Conservation (phyloP, 148 eudicot species). For the Selenicereus undatus region DNA sequence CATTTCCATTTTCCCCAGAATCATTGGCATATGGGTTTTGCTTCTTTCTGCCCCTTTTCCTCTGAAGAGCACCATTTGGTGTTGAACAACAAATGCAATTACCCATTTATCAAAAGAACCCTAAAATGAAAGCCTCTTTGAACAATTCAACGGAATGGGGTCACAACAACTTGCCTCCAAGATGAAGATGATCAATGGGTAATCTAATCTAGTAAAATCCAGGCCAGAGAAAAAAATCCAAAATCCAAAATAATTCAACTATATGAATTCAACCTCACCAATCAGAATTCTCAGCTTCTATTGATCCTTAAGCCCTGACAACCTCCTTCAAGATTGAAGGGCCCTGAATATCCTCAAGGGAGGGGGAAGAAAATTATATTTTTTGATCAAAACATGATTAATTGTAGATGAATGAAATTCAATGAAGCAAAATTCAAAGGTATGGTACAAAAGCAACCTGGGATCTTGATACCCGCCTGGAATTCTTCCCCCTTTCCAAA, state of each 20-base stretch:
- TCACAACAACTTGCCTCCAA: not conserved
- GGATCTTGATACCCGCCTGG: not conserved
- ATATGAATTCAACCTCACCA: not conserved
- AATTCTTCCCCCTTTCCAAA: not conserved
- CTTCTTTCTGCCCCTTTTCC: not conserved
- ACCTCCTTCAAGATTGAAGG: slow-evolving; percentile 2
- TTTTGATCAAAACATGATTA: not conserved
- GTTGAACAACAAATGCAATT: slow-evolving; percentile 1
- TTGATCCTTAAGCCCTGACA: slow-evolving; percentile 4
- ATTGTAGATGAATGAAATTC: not conserved
- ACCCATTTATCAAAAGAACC: not conserved
- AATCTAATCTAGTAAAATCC: not conserved
- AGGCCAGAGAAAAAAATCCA: not conserved
- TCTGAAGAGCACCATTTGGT: not conserved
- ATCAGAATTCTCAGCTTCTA: not conserved
- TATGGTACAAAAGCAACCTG: not conserved
- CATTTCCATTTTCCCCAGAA: not conserved
- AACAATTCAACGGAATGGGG: not conserved
- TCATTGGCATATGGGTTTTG: not conserved
- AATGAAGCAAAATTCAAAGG: not conserved
- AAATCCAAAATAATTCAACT: not conserved
- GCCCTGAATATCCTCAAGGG: not conserved
- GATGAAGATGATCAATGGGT: not conserved
- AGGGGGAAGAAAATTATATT: not conserved
- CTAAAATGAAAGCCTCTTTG: not conserved